Base-by-base conservation (phyloP, 495 filamentous ascomycete genomes). In the Tetracladium marchalianum region DNA sequence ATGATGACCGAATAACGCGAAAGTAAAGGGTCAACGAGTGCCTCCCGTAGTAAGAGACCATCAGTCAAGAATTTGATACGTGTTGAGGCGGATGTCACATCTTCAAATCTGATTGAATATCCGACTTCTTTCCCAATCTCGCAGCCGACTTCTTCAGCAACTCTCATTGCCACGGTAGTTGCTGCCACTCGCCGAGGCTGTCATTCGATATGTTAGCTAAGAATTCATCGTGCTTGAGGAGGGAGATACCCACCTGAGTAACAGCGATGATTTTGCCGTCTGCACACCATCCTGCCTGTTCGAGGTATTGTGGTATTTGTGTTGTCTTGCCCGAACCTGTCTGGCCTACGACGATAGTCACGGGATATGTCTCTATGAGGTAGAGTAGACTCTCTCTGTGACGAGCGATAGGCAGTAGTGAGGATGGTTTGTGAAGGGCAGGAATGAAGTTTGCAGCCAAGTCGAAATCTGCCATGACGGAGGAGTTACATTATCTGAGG, bases 41-140 rank as follows among this genome's bases (percentile, higher is more conserved):
- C 89, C 66, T 99, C 93, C 63, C 92, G 75, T 54, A 99, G 82
- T 19, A 99, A 73, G 56, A 99, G 75, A 9, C 92, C 93, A 70
- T 99, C 92, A 1, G 93, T 97, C 49, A 97, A 64, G 61, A 96
- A 99, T 61, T 99, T 99, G 63, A 99, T 93, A 40, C 77, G 76
- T 1, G 92, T 99, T 40, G 73, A 69, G 10, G 82, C 76, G 36
- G 88, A 95, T n/a, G 90, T 95, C 52, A 84, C 70, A 70, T 97
- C 92, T 60, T 97, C 93, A 60, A 99, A 99, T 43, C 92, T 77
- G 50, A 97, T 95, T 16, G 88, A 89, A 61, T 96, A 97, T 39
- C 93, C 93, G 44, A 97, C 89, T 64, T 96, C 86, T 66, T 95
- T 87, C 13, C 92, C 93, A 16, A 98, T 53, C 53, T 90, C 82